These are phyloP conservation scores for Sporisorium iseilematis-ciliati DNA, from an alignment of 1,284 basidiomycete genomes.

Conservation along the genomic window DNA sequence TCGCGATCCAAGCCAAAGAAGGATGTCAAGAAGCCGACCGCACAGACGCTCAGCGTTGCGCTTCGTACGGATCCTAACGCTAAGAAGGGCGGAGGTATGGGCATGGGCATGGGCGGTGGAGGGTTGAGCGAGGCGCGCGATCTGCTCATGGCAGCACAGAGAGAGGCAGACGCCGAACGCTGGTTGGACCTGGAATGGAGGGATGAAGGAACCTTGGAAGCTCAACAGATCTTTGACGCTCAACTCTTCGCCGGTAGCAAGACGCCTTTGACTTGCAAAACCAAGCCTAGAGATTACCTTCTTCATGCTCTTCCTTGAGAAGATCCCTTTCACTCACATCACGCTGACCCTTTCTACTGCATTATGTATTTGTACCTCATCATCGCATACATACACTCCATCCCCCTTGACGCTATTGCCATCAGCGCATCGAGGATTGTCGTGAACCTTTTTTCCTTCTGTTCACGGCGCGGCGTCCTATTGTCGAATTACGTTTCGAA, in stretches of 20 bases:
- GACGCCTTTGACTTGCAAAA: conserved; percentile 45
- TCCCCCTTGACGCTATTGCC: too few species aligned
- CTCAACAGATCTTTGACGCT: conserved; percentile 47
- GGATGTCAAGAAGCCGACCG: conserved; percentile 47
- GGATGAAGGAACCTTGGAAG: conserved; percentile 42
- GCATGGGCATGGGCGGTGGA: conserved; percentile 29
- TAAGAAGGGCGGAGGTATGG: conserved; percentile 28
- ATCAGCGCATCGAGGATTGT: too few species aligned
- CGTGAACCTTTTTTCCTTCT: too few species aligned
- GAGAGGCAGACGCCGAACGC: conserved; percentile 66
- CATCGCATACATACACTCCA: conserved; percentile 1
- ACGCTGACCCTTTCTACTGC: not conserved
- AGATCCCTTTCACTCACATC: too few species aligned
- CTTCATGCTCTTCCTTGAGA: conserved; percentile 38
- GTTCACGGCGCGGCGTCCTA: too few species aligned
- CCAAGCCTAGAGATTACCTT: conserved; percentile 59
- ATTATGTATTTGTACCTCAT: conserved; percentile 35
- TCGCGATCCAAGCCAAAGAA: conserved; percentile 40
- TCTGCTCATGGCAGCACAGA: conserved; percentile 57
- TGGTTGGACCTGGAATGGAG: conserved; percentile 68
- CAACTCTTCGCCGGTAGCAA: conserved; percentile 58
- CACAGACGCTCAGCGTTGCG: conserved; percentile 61
- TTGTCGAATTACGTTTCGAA: too few species aligned
- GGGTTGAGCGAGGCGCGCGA: conserved; percentile 48
- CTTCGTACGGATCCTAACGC: conserved; percentile 51